Evolutionary conservation across 345 rosid genomes (phyloP), one percentile per base, ranked within the genome.

Genomic region (Durio zibethinus): DNA sequence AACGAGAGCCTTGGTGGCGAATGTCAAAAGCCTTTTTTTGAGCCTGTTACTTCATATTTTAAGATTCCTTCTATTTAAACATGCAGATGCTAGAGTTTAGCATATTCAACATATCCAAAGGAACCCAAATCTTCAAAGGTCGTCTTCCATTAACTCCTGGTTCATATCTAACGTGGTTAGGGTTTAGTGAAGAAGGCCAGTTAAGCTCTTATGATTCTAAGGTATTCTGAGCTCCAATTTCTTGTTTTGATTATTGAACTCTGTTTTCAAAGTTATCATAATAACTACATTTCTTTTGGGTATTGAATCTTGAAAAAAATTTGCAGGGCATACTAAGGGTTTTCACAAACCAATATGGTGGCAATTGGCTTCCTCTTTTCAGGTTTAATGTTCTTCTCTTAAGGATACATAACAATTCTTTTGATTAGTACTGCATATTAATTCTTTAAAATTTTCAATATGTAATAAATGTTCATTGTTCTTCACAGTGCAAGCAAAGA

Each of bases 281-380:
- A 53, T 27, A 62, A 47, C 48, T 48, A 76, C 72, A 38, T 57
- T 57, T 33, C 71, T 65, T 65, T 54, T 25, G 79, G 74, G 60
- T 66, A n/a, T 62, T 68, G 64, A 43, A 74, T 78, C 77, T 81
- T 67, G 40, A 66, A 67, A 77, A n/a, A 81, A 61, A 54, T 48
- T 31, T 88, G 84, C 79, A 92, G 98, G 98, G 97, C 45, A 82
- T 92, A 64, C 80, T 96, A 85, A 87, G 93, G 83, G 89, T 86
- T 68, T 91, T 83, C 78, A 86, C 95, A 35, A 84, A 82, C 80
- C 90, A 92, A 77, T 93, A 57, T 86, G 98, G 95, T 79, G 99
- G 98, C 84, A 87, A 88, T 73, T 96, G 99, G 99, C 84, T 92
- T 82, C 99, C 99, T 21, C 84, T 92, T 72, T 96, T 93, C 91